A percentile compares a stretch with the other conserved stretches of the same genome.
These are phyloP conservation scores for Scalesia atractyloides DNA, from an alignment of 129 eudicot species.

Conservation along the genomic window DNA sequence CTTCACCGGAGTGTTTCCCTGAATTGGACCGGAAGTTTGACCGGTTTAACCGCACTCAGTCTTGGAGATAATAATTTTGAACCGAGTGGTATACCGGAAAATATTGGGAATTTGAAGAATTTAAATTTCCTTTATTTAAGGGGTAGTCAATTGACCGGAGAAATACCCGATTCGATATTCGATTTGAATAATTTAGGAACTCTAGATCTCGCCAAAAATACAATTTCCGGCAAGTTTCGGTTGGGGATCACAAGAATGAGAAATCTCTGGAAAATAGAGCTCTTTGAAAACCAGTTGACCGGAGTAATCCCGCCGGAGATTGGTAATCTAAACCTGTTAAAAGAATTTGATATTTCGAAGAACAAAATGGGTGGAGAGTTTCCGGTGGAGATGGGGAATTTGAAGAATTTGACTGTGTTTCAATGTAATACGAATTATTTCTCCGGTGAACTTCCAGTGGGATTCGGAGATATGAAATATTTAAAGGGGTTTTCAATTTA, in stretches of 20 bases:
- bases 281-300: slow-evolving; percentile 58
- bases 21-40: slow-evolving; percentile 65
- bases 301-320: slow-evolving; percentile 70
- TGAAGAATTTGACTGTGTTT: slow-evolving; percentile 77
- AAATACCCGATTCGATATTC: slow-evolving; percentile 67
- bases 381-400: slow-evolving; percentile 62
- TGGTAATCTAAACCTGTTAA: slow-evolving; percentile 52
- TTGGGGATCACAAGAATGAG: slow-evolving; percentile 45
- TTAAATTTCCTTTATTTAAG: slow-evolving; percentile 56
- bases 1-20: slow-evolving; percentile 70
- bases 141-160: slow-evolving; percentile 52
- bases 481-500: slow-evolving; percentile 62
- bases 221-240: slow-evolving; percentile 59
- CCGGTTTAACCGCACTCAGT: slow-evolving; percentile 48
- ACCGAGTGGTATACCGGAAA: slow-evolving; percentile 59
- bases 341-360: slow-evolving; percentile 70
- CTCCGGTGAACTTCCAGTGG: slow-evolving; percentile 77
- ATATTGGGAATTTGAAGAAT: slow-evolving; percentile 67
- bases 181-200: slow-evolving; percentile 50
- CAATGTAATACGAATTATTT: slow-evolving; percentile 62
- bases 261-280: slow-evolving; percentile 70
- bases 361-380: slow-evolving; percentile 71
- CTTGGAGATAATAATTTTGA: slow-evolving; percentile 59
- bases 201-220: slow-evolving; percentile 60
- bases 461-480: slow-evolving; percentile 62